Evolutionary conservation across 768 basidiomycete species (phyloP).

Genomic region (Podaxis carcinomalis): DNA sequence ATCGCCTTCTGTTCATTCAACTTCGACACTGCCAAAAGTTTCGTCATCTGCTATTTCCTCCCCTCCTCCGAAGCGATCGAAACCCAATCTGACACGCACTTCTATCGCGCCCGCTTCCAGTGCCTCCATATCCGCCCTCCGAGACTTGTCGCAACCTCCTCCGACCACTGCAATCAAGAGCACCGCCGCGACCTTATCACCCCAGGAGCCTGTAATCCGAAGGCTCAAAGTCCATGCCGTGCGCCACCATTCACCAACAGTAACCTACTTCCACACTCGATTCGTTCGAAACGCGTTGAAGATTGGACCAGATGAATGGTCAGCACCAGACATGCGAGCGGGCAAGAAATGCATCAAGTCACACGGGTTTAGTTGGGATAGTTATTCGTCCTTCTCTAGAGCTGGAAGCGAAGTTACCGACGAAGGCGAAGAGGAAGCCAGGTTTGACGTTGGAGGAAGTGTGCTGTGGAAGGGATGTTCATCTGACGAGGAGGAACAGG

Average conservation of each 20-base stretch:
- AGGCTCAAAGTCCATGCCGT: neutral
- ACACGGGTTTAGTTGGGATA: neutral
- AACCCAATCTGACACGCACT: neutral
- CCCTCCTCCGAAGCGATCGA: neutral
- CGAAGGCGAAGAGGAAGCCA: neutral
- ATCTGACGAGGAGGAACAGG: neutral
- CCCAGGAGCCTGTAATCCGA: neutral
- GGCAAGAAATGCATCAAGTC: neutral
- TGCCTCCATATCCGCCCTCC: neutral
- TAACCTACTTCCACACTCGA: conserved; percentile 2
- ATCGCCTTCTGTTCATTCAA: neutral
- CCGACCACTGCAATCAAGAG: neutral
- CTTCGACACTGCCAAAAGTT: neutral
- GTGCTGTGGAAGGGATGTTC: neutral
- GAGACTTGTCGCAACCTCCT: neutral
- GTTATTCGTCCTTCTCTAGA: neutral
- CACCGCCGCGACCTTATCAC: neutral
- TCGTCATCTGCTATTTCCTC: neutral
- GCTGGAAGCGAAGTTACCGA: neutral
- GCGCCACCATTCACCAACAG: neutral
- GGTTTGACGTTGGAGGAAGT: neutral
- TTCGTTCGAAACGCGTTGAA: neutral
- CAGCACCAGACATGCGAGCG: neutral
- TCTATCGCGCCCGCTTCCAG: neutral
- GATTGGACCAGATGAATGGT: neutral